Conservation (phyloP, 2,329 filamentous ascomycete genomes). For the Pleomassaria siparia region DNA sequence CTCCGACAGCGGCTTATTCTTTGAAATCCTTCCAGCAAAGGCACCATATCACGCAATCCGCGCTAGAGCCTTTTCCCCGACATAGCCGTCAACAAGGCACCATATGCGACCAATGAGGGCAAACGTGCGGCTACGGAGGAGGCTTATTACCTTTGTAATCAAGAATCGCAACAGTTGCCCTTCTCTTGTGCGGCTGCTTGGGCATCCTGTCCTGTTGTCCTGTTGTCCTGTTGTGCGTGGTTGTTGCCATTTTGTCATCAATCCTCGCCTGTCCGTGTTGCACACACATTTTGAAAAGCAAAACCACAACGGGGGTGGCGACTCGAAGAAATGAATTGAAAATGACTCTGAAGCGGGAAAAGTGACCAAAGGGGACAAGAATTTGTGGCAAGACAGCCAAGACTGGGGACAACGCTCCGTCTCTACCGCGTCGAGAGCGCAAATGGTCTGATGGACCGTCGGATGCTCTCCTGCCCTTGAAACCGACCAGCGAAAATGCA, state of each 20-base stretch:
- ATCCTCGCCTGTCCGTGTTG: not conserved
- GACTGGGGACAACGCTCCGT: conserved; percentile 4
- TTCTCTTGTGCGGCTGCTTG: not conserved
- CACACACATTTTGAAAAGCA: not conserved
- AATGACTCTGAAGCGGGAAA: too few species aligned
- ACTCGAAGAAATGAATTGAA: not conserved
- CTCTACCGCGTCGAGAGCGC: conserved; percentile 1
- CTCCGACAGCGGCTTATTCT: conserved; percentile 12
- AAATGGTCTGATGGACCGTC: not conserved
- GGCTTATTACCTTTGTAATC: not conserved
- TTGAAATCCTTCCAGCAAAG: conserved; percentile 17
- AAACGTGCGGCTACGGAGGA: conserved; percentile 1
- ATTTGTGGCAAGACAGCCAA: too few species aligned
- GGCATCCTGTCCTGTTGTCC: not conserved
- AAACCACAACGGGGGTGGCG: not conserved
- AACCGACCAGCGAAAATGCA: not conserved
- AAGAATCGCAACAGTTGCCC: not conserved
- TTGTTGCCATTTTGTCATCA: not conserved
- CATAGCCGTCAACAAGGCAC: conserved; percentile 7
- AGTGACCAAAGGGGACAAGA: not conserved
- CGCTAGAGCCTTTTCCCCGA: conserved; percentile 10
- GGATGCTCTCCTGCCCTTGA: not conserved
- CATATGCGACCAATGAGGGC: conserved; percentile 10
- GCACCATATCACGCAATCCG: conserved; percentile 18
- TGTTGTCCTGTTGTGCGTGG: not conserved